Percentiles rank a stretch among this genome's conserved stretches.
These are phyloP conservation scores for Colletotrichum phormii DNA, from an alignment of 2,329 filamentous ascomycete genomes.

Conservation along the genomic window DNA sequence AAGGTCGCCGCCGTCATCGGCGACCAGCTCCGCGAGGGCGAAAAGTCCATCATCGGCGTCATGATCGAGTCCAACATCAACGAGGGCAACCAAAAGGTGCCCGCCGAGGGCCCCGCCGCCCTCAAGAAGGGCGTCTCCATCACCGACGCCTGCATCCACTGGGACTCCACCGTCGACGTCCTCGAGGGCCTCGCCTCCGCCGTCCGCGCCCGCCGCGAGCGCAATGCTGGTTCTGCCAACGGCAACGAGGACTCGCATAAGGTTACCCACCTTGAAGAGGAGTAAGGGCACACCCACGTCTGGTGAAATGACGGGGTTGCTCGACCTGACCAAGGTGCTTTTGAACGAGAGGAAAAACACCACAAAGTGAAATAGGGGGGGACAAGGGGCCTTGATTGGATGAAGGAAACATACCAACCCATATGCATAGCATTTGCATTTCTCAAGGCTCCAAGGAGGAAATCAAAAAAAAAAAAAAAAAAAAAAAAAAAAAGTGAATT, in stretches of 20 bases:
- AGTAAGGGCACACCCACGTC: constrained; percentile 47
- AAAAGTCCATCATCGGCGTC: constrained; percentile 90
- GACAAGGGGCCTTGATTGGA: not conserved
- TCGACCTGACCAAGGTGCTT: too few relatives aligned
- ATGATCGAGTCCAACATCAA: constrained; percentile 99
- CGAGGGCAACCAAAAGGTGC: constrained; percentile 90
- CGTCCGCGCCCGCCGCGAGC: constrained; percentile 78
- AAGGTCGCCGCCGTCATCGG: constrained; percentile 85
- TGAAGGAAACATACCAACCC: not conserved
- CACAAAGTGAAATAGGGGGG: not conserved
- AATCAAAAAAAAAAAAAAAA: constrained; percentile 19
- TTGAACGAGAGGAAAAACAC: not conserved
- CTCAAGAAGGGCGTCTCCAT: constrained; percentile 93
- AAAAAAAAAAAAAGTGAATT: too few relatives aligned
- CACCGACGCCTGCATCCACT: constrained; percentile 95
- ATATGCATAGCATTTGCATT: constrained; percentile 29
- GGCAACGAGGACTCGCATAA: constrained; percentile 47
- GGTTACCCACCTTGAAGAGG: constrained; percentile 64
- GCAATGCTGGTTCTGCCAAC: constrained; percentile 52
- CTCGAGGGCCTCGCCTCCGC: constrained; percentile 89
- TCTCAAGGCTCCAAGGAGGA: constrained; percentile 4
- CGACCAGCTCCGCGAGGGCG: constrained; percentile 88
- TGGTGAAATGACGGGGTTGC: too few relatives aligned
- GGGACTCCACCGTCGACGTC: constrained; percentile 85
- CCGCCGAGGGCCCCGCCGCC: constrained; percentile 79